Evolutionary conservation across 139 green algal species (phyloP).

Genomic region (Chlorella vulgaris): DNA sequence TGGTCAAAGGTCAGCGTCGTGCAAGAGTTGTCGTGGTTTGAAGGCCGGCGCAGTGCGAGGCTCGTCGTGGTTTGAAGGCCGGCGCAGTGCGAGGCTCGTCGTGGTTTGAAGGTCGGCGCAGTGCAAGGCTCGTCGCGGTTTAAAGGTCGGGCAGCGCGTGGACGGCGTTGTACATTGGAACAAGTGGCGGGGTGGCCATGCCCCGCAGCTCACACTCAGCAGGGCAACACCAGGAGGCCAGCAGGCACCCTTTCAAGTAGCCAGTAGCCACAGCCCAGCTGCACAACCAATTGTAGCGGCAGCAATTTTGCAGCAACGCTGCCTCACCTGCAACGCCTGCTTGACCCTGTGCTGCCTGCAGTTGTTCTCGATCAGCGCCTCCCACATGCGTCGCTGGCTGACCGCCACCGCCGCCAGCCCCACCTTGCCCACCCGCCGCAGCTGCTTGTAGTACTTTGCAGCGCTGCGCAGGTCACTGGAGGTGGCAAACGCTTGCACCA

Average conservation of each 20-base stretch:
- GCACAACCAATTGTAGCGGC: too few species aligned
- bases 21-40: neutral
- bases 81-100: neutral
- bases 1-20: neutral
- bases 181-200: too few species aligned
- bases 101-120: neutral
- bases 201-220: too few species aligned
- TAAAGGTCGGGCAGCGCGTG: neutral
- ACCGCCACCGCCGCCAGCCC: slow-evolving; percentile 26
- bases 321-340: slow-evolving; percentile 41
- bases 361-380: slow-evolving; percentile 54
- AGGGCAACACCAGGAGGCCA: too few species aligned
- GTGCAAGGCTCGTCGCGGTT: neutral
- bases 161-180: too few species aligned
- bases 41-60: neutral
- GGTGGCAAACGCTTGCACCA: slow-evolving; percentile 45
- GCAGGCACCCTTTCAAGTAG: too few species aligned
- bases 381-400: slow-evolving; percentile 52
- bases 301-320: neutral
- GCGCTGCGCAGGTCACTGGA: slow-evolving; percentile 33
- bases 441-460: slow-evolving; percentile 51
- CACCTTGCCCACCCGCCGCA: slow-evolving; percentile 37
- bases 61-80: neutral
- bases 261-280: too few species aligned
- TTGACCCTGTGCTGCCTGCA: slow-evolving; percentile 44